Percentiles rank a stretch among this genome's conserved stretches.
Conservation (phyloP, 768 basidiomycete species). For the Suillus weaverae region DNA sequence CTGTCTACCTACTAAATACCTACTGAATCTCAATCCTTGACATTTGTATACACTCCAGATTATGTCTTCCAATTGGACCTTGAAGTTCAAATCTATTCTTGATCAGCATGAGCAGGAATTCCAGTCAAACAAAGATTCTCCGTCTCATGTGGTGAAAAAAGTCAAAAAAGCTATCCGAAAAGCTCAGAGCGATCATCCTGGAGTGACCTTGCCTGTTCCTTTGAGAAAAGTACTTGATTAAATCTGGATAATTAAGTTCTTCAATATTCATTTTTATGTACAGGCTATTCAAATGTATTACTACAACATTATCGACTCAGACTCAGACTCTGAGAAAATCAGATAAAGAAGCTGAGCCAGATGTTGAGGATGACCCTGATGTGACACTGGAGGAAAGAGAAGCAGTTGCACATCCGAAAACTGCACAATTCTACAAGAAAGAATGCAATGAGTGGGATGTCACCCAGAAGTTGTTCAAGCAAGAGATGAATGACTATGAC, state of each 20-base stretch:
- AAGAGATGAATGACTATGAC: neutral
- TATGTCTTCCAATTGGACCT: neutral
- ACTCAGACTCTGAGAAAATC: too few species aligned
- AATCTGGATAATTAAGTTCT: too few species aligned
- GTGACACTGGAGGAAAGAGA: neutral
- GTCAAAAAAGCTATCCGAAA: neutral
- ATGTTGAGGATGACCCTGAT: too few species aligned
- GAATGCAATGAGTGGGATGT: neutral
- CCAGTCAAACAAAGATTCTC: neutral
- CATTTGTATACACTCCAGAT: neutral
- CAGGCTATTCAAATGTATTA: too few species aligned
- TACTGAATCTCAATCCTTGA: neutral
- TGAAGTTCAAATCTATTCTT: neutral
- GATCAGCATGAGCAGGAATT: neutral
- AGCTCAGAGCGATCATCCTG: neutral
- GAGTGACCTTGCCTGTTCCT: neutral
- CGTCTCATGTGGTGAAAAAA: neutral
- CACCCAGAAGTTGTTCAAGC: neutral
- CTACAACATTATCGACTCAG: too few species aligned
- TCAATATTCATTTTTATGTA: too few species aligned
- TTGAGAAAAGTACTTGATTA: neutral
- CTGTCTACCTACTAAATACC: neutral
- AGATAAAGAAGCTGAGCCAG: neutral
- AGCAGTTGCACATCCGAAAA: neutral
- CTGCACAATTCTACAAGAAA: neutral